These are phyloP conservation scores for Camellia granthamiana DNA, from an alignment of 148 eudicot species.

Conservation along the genomic window DNA sequence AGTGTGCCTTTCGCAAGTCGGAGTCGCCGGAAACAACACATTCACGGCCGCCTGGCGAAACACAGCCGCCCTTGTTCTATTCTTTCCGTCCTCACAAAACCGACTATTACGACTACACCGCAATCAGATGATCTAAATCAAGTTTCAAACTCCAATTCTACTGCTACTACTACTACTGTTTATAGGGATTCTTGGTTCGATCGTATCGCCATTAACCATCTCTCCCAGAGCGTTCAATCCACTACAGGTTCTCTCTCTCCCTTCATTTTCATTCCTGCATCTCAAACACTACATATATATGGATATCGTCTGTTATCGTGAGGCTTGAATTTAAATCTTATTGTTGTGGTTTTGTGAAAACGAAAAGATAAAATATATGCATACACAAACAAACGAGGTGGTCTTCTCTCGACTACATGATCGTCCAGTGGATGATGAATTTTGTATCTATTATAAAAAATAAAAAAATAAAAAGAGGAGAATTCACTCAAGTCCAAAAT, in stretches of 20 bases:
- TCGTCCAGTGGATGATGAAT: too few relatives aligned
- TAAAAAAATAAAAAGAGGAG: too few relatives aligned
- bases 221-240: conserved; percentile 52
- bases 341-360: too few relatives aligned
- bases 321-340: too few relatives aligned
- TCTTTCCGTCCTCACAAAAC: conserved; percentile 9
- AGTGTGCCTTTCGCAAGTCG: conserved; percentile 5
- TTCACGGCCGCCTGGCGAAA: conserved; percentile 9
- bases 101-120: neutral
- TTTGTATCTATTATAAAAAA: too few relatives aligned
- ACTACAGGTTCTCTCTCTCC: conserved; percentile 36
- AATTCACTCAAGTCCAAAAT: too few relatives aligned
- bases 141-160: conserved; percentile 19
- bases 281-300: neutral
- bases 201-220: conserved; percentile 54
- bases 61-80: neutral
- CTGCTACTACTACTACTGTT: neutral
- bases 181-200: conserved; percentile 64
- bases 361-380: too few relatives aligned
- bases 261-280: neutral
- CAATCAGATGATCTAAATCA: neutral
- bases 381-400: too few relatives aligned
- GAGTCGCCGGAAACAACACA: conserved; percentile 6
- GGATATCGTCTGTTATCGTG: too few relatives aligned
- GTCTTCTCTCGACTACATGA: too few relatives aligned